A percentile compares a stretch with the other conserved stretches of the same genome.
Conservation (phyloP, 2,329 filamentous ascomycete genomes). For the Emericellopsis cladophorae region DNA sequence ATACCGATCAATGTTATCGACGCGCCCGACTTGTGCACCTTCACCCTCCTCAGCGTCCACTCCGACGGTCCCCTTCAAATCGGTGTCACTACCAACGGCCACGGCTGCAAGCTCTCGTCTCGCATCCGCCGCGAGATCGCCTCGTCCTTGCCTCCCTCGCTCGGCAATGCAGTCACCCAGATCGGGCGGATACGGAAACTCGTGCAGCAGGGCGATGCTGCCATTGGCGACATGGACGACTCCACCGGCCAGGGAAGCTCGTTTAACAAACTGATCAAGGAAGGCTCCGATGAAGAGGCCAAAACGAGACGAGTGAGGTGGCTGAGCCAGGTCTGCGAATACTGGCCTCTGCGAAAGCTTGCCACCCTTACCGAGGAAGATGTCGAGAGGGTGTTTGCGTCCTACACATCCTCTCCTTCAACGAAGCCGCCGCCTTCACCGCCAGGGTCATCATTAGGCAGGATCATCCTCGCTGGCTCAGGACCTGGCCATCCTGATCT, state of each 20-base stretch:
- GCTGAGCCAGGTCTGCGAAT: conserved; percentile 94
- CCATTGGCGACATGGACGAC: conserved; percentile 32
- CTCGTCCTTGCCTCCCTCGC: conserved; percentile 58
- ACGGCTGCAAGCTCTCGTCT: conserved; percentile 86
- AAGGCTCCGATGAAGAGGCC: conserved; percentile 61
- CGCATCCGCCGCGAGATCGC: conserved; percentile 82
- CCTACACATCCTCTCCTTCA: conserved; percentile 59
- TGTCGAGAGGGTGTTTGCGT: conserved; percentile 61
- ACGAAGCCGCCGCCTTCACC: conserved; percentile 8
- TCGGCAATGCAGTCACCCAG: conserved; percentile 66
- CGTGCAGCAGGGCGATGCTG: conserved; percentile 45
- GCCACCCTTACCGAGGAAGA: conserved; percentile 71
- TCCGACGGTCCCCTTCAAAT: conserved; percentile 86
- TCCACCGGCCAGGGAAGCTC: conserved; percentile 62
- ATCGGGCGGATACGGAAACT: conserved; percentile 60
- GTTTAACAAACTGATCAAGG: conserved; percentile 74
- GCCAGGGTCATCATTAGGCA: conserved; percentile 30
- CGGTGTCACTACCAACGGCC: conserved; percentile 88
- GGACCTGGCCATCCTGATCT: conserved; percentile 89
- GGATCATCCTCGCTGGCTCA: conserved; percentile 79
- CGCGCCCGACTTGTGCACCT: conserved; percentile 73
- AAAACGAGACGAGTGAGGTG: conserved; percentile 80
- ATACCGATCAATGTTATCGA: conserved; percentile 93
- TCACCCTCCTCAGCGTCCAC: conserved; percentile 80
- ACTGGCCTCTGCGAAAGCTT: conserved; percentile 82